phyloP scores from a whole-genome alignment of 345 rosid species.

The Hibiscus trionum region DNA sequence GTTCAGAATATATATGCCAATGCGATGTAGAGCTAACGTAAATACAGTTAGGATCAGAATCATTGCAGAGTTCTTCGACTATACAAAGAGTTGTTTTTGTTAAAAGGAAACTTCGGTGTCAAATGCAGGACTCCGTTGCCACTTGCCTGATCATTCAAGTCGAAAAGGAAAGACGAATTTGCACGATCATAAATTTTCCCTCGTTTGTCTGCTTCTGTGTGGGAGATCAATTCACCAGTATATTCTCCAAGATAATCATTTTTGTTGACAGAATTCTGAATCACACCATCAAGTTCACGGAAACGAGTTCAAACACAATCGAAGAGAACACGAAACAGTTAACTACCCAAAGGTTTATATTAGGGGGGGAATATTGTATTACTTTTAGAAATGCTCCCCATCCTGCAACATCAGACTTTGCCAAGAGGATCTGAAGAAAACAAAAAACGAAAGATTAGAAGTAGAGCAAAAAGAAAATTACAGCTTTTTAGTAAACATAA shows the following conservation, averaged over 20 bases:
- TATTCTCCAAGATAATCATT: slow-evolving; percentile 98
- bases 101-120: background rate
- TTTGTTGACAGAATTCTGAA: slow-evolving; percentile 85
- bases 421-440: slow-evolving; percentile 68
- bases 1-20: background rate
- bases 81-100: background rate
- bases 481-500: background rate
- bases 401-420: slow-evolving; percentile 90
- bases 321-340: background rate
- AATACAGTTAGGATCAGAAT: background rate
- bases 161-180: slow-evolving; percentile 94
- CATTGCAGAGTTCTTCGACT: background rate
- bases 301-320: slow-evolving; percentile 7
- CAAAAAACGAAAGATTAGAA: slow-evolving; percentile 5
- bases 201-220: slow-evolving; percentile 93
- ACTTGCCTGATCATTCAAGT: slow-evolving; percentile 96
- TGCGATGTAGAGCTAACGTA: background rate
- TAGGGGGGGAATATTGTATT: slow-evolving; percentile 1
- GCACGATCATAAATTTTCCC: slow-evolving; percentile 98
- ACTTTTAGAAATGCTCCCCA: slow-evolving; percentile 99
- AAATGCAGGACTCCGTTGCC: background rate
- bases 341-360: background rate
- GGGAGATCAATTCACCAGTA: slow-evolving; percentile 94
- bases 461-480: slow-evolving; percentile 1
- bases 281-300: slow-evolving; percentile 16